Evolutionary conservation across 257 asterid species (phyloP).

Genomic region (Plantago elongata): DNA sequence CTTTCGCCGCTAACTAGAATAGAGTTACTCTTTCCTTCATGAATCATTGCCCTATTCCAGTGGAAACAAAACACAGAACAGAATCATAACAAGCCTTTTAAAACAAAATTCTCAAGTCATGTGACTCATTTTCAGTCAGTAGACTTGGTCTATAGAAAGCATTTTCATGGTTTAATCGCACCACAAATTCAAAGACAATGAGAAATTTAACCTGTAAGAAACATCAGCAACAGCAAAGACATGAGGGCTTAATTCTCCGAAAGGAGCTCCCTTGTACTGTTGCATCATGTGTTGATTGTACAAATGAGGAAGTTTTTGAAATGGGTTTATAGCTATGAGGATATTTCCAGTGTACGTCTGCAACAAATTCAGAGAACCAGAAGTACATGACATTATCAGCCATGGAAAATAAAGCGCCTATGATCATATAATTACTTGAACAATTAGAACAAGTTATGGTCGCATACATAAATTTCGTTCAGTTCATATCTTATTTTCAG

Average conservation of each 20-base stretch:
- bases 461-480: slow-evolving; percentile 82
- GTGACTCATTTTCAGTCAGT: too few relatives aligned
- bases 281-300: slow-evolving; percentile 92
- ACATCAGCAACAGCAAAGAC: slow-evolving; percentile 99
- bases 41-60: slow-evolving; percentile 79
- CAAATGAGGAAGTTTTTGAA: slow-evolving; percentile 87
- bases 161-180: neutral
- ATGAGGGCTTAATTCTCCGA: slow-evolving; percentile 95
- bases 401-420: slow-evolving; percentile 7
- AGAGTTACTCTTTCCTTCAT: slow-evolving; percentile 88
- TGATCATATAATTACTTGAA: slow-evolving; percentile 2
- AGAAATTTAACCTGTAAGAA: slow-evolving; percentile 71
- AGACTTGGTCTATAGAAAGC: neutral
- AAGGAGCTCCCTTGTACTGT: slow-evolving; percentile 93
- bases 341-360: slow-evolving; percentile 99
- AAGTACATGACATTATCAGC: slow-evolving; percentile 27
- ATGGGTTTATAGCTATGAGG: slow-evolving; percentile 94
- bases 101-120: too few relatives aligned
- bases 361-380: slow-evolving; percentile 25
- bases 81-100: too few relatives aligned
- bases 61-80: neutral
- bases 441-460: slow-evolving; percentile 14
- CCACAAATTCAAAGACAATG: neutral
- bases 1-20: slow-evolving; percentile 98
- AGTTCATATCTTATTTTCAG: slow-evolving; percentile 89